Percentiles rank a stretch among this genome's conserved stretches.
These are phyloP conservation scores for Neophaeococcomyces aloes DNA, from an alignment of 2,329 filamentous ascomycete genomes.

Conservation along the genomic window DNA sequence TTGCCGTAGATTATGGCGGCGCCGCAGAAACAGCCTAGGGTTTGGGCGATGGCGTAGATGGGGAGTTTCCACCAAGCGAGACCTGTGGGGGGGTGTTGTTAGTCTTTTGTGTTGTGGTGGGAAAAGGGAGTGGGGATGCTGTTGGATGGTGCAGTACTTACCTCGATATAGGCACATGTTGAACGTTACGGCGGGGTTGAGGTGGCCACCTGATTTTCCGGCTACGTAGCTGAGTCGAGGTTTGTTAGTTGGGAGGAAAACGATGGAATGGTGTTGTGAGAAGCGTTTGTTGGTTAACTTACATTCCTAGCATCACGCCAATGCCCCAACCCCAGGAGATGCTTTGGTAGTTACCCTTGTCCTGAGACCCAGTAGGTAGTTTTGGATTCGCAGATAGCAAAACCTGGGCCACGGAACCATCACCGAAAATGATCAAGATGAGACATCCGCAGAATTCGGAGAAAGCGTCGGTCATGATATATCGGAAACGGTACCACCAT, in stretches of 20 bases:
- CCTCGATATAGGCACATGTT: slow-evolving; percentile 25
- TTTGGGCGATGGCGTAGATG: slow-evolving; percentile 50
- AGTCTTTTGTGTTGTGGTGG: too few relatives aligned
- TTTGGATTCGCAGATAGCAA: slow-evolving; percentile 35
- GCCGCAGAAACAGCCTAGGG: slow-evolving; percentile 51
- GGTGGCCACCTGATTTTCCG: slow-evolving; percentile 34
- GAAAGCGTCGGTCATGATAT: slow-evolving; percentile 43
- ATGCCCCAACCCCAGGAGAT: slow-evolving; percentile 40
- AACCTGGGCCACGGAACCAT: slow-evolving; percentile 54
- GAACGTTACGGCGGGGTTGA: slow-evolving; percentile 56
- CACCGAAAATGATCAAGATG: slow-evolving; percentile 52
- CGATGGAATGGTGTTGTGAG: slow-evolving; percentile 20
- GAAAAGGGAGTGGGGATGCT: too few relatives aligned
- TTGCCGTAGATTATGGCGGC: slow-evolving; percentile 45
- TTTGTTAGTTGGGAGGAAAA: slow-evolving; percentile 29
- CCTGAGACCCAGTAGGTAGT: slow-evolving; percentile 17
- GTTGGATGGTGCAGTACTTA: too few relatives aligned
- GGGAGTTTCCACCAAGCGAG: slow-evolving; percentile 54
- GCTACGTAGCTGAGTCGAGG: slow-evolving; percentile 18
- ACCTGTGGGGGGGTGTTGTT: slow-evolving; percentile 14
- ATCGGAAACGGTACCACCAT: slow-evolving; percentile 43
- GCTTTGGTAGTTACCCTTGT: slow-evolving; percentile 30
- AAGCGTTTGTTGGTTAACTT: slow-evolving; percentile 43
- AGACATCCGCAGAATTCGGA: slow-evolving; percentile 54
- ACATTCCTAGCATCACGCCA: slow-evolving; percentile 54